Conservation (phyloP, 2,329 filamentous ascomycete species). For the Purpureocillium takamizusanense region DNA sequence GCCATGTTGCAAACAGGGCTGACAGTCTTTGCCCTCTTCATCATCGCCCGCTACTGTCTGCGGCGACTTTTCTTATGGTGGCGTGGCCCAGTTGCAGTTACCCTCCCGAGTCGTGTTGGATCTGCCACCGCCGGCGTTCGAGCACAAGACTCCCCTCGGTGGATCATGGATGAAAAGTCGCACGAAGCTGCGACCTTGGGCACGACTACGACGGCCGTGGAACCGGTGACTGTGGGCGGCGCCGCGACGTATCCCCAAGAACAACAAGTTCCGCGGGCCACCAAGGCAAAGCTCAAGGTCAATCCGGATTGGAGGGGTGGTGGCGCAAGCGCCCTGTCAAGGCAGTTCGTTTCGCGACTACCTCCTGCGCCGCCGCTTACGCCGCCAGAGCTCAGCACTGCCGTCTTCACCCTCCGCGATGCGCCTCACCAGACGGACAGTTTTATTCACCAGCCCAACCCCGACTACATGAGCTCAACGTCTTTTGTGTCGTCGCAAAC, state of each 20-base stretch:
- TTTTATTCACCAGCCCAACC: constrained; percentile 40
- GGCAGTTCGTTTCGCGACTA: constrained; percentile 24
- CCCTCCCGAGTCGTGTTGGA: constrained; percentile 1
- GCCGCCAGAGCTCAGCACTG: constrained; percentile 33
- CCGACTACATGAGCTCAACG: constrained; percentile 35
- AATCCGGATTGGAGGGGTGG: constrained; percentile 15
- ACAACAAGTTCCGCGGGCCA: constrained; percentile 7
- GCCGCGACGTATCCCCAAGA: too few species aligned
- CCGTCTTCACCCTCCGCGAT: constrained; percentile 30
- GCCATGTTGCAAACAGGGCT: constrained; percentile 18
- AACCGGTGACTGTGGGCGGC: constrained; percentile 2
- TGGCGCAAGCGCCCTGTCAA: constrained; percentile 15
- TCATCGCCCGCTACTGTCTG: constrained; percentile 22
- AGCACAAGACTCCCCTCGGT: constrained; percentile 9
- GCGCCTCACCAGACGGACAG: constrained; percentile 19
- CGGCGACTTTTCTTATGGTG: constrained; percentile 14
- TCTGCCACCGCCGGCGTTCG: constrained; percentile 9
- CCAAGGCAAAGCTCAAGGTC: constrained; percentile 12
- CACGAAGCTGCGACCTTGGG: constrained; percentile 2
- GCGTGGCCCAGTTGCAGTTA: neutral
- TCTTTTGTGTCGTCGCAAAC: constrained; percentile 14
- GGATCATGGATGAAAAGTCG: constrained; percentile 18
- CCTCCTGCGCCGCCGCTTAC: constrained; percentile 40
- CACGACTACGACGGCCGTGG: constrained; percentile 1
- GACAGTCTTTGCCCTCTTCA: constrained; percentile 23